Conservation (phyloP, 2,329 filamentous ascomycete species). For the Colletotrichum caudatum region DNA sequence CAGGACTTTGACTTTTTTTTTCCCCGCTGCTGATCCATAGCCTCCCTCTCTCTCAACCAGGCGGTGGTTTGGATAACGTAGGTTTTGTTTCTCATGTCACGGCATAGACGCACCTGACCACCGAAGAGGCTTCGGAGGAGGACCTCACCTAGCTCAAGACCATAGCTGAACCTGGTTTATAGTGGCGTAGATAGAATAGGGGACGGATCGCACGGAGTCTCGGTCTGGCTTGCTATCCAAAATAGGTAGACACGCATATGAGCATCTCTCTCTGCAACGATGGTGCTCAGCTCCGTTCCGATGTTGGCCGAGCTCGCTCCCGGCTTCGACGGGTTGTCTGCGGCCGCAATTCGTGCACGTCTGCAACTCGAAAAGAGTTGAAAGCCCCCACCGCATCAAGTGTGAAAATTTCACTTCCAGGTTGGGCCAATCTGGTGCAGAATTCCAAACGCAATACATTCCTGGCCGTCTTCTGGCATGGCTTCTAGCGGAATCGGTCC, state of each 20-base stretch:
- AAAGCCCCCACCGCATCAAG: too few species aligned
- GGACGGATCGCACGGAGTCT: neutral
- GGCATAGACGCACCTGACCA: too few species aligned
- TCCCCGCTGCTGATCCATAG: too few species aligned
- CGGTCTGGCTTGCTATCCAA: neutral
- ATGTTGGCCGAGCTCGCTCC: neutral
- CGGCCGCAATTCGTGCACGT: neutral
- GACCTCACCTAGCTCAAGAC: neutral
- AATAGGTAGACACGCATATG: neutral
- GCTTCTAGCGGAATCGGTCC: neutral
- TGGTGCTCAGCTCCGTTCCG: neutral
- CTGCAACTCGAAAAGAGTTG: neutral
- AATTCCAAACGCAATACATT: conserved; percentile 3
- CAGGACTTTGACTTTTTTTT: too few species aligned
- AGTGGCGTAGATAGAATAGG: neutral
- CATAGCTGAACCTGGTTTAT: neutral
- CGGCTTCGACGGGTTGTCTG: neutral
- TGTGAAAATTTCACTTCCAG: neutral
- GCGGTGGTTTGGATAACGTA: too few species aligned
- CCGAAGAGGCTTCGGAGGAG: neutral
- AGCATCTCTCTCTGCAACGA: neutral
- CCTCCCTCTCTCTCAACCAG: too few species aligned
- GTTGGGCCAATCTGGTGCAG: neutral
- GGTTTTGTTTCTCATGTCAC: too few species aligned
- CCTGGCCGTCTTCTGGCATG: neutral